Conservation (phyloP, 2,329 filamentous ascomycete species). For the Mariannaea elegans region DNA sequence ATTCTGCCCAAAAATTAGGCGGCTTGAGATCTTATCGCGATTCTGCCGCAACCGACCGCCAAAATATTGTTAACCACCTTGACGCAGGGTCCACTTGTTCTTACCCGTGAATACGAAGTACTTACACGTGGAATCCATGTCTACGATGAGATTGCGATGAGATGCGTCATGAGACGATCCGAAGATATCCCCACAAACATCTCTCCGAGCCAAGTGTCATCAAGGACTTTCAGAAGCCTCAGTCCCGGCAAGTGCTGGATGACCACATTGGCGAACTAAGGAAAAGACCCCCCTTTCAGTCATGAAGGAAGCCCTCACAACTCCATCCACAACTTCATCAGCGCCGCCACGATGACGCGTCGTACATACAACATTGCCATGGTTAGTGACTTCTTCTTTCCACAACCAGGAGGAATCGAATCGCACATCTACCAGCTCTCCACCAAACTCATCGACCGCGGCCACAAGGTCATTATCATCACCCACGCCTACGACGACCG, state of each 20-base stretch:
- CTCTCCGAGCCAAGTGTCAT: background rate
- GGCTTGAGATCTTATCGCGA: slow-evolving; percentile 43
- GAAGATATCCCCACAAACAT: background rate
- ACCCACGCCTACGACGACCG: slow-evolving; percentile 94
- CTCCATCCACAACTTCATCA: slow-evolving; percentile 12
- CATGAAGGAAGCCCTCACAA: slow-evolving; percentile 26
- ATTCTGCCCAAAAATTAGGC: slow-evolving; percentile 44
- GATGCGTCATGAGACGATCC: slow-evolving; percentile 5
- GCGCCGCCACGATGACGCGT: slow-evolving; percentile 56
- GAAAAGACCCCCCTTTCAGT: slow-evolving; percentile 8
- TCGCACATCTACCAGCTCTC: slow-evolving; percentile 99
- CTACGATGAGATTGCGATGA: slow-evolving; percentile 21
- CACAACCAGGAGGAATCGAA: slow-evolving; percentile 94
- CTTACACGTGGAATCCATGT: slow-evolving; percentile 33
- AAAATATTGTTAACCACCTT: slow-evolving; percentile 26
- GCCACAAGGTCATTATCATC: slow-evolving; percentile 97
- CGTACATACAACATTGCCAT: slow-evolving; percentile 79
- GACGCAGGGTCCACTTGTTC: slow-evolving; percentile 29
- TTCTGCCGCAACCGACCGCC: slow-evolving; percentile 51
- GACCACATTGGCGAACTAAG: background rate
- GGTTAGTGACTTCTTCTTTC: slow-evolving; percentile 99
- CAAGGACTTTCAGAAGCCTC: background rate
- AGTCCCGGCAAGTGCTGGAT: slow-evolving; percentile 24
- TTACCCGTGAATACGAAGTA: slow-evolving; percentile 5
- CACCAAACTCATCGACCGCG: slow-evolving; percentile 94